Percentiles rank a stretch among this genome's conserved stretches.
phyloP scores from a whole-genome alignment of 1,139 yeast genomes.

The Suhomyces wounanorum region DNA sequence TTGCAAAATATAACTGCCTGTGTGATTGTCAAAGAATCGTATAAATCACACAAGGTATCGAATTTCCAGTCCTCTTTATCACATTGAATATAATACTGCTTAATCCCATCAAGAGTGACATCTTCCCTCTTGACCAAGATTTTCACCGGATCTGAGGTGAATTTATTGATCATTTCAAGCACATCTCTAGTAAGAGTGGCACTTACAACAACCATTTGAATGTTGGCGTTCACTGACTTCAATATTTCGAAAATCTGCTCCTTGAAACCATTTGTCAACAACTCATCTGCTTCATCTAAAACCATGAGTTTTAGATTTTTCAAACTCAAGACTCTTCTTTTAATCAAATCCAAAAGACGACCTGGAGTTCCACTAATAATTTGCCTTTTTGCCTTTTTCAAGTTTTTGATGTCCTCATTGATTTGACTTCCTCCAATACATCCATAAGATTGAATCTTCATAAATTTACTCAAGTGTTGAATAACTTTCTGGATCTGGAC shows the following conservation, averaged over 20 bases:
- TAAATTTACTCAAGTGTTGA: slow-evolving; percentile 79
- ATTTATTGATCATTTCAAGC: slow-evolving; percentile 79
- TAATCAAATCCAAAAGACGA: slow-evolving; percentile 84
- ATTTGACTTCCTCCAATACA: slow-evolving; percentile 92
- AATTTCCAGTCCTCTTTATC: slow-evolving; percentile 96
- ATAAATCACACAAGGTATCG: slow-evolving; percentile 88
- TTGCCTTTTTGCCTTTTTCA: slow-evolving; percentile 73
- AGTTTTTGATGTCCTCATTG: slow-evolving; percentile 73
- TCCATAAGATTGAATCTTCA: slow-evolving; percentile 83
- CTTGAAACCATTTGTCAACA: slow-evolving; percentile 87
- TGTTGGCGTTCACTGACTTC: slow-evolving; percentile 72
- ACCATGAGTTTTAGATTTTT: slow-evolving; percentile 79
- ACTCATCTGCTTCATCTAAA: slow-evolving; percentile 93
- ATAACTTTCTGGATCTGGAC: slow-evolving; percentile 86
- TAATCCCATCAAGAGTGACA: slow-evolving; percentile 84
- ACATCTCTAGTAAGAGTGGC: slow-evolving; percentile 91
- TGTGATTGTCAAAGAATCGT: slow-evolving; percentile 91
- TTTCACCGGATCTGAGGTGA: slow-evolving; percentile 88
- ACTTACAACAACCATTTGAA: slow-evolving; percentile 91
- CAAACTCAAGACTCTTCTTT: slow-evolving; percentile 66
- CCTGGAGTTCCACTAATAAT: slow-evolving; percentile 98
- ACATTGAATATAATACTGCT: slow-evolving; percentile 82
- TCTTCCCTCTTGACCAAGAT: slow-evolving; percentile 90
- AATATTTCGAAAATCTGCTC: slow-evolving; percentile 91
- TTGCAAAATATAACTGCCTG: slow-evolving; percentile 97